Conservation (phyloP, 192 early-diverging fungal genomes). For the Pilaira anomala region DNA sequence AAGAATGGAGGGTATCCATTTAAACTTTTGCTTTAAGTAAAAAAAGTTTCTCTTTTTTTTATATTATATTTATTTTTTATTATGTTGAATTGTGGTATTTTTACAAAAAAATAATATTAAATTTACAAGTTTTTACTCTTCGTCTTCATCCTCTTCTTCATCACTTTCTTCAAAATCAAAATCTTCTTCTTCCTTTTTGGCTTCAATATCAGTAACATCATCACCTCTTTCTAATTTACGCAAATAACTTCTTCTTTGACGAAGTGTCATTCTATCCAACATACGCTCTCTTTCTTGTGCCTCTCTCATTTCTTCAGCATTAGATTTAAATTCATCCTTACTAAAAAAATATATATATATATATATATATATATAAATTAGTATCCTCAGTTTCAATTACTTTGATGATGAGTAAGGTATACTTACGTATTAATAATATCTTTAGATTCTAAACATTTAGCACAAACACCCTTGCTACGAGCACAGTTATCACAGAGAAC, state of each 20-base stretch:
- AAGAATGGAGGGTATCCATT: slow-evolving; percentile 77
- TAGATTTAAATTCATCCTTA: slow-evolving; percentile 53
- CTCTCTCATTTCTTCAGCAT: slow-evolving; percentile 63
- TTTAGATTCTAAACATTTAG: slow-evolving; percentile 77
- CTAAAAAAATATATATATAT: too few species aligned
- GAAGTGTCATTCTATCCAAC: slow-evolving; percentile 71
- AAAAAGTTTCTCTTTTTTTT: not conserved
- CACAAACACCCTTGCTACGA: slow-evolving; percentile 75
- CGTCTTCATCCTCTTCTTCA: slow-evolving; percentile 42
- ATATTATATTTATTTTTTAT: slow-evolving; percentile 6
- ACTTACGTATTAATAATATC: slow-evolving; percentile 57
- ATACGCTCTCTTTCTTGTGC: slow-evolving; percentile 70
- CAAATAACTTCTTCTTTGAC: slow-evolving; percentile 78
- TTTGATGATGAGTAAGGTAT: not conserved
- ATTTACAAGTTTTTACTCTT: slow-evolving; percentile 4
- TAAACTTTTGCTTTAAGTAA: slow-evolving; percentile 44
- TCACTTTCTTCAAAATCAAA: slow-evolving; percentile 46
- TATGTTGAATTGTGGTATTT: too few species aligned
- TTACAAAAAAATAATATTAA: too few species aligned
- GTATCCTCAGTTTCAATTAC: not conserved
- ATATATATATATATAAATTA: slow-evolving; percentile 15
- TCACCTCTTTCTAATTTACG: slow-evolving; percentile 81
- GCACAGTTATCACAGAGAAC: slow-evolving; percentile 90
- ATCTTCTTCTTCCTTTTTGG: slow-evolving; percentile 44
- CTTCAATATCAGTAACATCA: slow-evolving; percentile 47